A percentile compares a stretch with the other conserved stretches of the same genome.
Conservation (phyloP, 208 protist species). For the Crithidia fasciculata region DNA sequence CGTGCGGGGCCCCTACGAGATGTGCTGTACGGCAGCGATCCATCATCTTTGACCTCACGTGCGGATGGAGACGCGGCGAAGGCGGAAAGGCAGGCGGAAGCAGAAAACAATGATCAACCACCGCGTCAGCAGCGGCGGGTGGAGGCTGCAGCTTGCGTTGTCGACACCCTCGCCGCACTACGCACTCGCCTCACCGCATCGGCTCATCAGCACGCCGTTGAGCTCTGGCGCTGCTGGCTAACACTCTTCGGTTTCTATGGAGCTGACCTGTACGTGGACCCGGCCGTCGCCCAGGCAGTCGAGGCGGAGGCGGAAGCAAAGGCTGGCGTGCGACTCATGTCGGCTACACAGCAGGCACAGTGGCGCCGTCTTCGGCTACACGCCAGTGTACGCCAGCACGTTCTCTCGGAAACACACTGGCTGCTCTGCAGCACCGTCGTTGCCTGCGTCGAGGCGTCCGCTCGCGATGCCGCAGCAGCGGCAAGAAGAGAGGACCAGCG, state of each 20-base stretch:
- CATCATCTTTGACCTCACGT: no score
- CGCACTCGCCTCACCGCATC: conserved; percentile 9
- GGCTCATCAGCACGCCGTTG: conserved; percentile 6
- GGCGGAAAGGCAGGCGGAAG: no score
- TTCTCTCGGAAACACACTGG: conserved; percentile 37
- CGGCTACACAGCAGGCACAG: conserved; percentile 20
- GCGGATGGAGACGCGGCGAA: no score
- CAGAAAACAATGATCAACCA: no score
- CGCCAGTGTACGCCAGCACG: conserved; percentile 14
- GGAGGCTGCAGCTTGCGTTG: background rate
- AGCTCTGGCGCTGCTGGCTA: conserved; percentile 33
- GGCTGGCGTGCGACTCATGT: conserved; percentile 19
- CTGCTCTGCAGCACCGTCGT: conserved; percentile 16
- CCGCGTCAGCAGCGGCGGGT: no score
- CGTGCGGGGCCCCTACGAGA: background rate
- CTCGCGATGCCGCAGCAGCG: background rate
- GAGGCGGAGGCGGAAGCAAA: conserved; percentile 17
- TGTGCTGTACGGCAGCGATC: no score
- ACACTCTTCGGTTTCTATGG: conserved; percentile 31
- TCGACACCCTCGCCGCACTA: conserved; percentile 5
- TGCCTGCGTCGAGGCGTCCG: conserved; percentile 6
- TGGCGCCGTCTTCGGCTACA: conserved; percentile 9
- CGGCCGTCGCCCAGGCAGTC: conserved; percentile 9
- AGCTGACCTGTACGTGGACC: conserved; percentile 26
- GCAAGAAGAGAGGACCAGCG: background rate